Conservation (phyloP, 192 early-diverging fungal genomes). For the Spizellomyces sp. region DNA sequence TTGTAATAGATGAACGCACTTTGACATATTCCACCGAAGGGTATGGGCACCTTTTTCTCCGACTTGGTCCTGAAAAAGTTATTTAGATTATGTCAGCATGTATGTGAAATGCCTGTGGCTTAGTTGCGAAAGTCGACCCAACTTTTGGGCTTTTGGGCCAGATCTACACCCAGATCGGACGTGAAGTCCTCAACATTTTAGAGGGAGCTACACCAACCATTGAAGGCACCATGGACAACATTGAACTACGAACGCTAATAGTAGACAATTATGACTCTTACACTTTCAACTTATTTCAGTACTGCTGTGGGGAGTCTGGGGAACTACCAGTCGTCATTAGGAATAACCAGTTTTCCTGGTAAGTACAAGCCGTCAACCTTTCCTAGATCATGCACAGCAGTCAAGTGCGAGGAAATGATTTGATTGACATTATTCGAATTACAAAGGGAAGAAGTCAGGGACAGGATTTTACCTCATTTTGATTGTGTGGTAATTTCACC, state of each 20-base stretch:
- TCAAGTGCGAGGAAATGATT: background rate
- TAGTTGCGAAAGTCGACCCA: too few species aligned
- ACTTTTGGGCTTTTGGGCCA: too few species aligned
- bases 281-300: slow-evolving; percentile 91
- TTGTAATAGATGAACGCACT: too few species aligned
- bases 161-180: too few species aligned
- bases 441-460: slow-evolving; percentile 56
- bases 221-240: background rate
- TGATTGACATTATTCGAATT: background rate
- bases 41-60: too few species aligned
- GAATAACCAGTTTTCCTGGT: slow-evolving; percentile 93
- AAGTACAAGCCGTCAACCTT: background rate
- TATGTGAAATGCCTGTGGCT: too few species aligned
- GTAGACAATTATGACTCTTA: slow-evolving; percentile 99
- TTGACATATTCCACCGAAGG: too few species aligned
- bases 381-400: too few species aligned
- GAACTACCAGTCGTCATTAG: slow-evolving; percentile 77
- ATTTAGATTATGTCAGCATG: too few species aligned
- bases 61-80: too few species aligned
- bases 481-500: slow-evolving; percentile 93
- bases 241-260: slow-evolving; percentile 63
- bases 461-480: slow-evolving; percentile 74
- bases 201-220: too few species aligned
- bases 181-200: too few species aligned
- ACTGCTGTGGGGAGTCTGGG: slow-evolving; percentile 48